phyloP scores from a whole-genome alignment of 2,329 filamentous ascomycete species.

The Hymenoscyphus occultus region DNA sequence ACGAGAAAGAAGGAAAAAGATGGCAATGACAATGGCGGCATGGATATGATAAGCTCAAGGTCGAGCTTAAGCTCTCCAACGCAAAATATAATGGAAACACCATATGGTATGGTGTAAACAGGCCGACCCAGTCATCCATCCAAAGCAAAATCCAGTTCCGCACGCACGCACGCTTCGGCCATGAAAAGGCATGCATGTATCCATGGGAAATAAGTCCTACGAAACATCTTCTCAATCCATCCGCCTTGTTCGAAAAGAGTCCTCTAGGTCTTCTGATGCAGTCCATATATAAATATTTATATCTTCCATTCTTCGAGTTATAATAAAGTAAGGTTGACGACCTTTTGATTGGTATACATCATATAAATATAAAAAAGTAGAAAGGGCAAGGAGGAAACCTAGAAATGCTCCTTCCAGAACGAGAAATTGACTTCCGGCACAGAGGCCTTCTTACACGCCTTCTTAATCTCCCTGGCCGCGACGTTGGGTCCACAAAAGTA shows the following conservation, averaged over 20 bases:
- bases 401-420: slow-evolving; percentile 98
- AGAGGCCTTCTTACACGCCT: slow-evolving; percentile 71
- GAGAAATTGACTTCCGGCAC: slow-evolving; percentile 83
- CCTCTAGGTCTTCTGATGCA: not conserved
- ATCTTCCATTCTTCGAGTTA: not conserved
- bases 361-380: not conserved
- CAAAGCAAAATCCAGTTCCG: no score
- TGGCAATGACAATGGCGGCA: no score
- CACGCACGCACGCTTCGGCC: no score
- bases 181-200: no score
- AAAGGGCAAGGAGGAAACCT: slow-evolving; percentile 26
- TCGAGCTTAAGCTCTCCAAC: no score
- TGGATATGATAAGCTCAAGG: no score
- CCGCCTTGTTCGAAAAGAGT: not conserved
- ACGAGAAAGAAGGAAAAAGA: no score
- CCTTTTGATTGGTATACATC: not conserved
- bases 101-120: no score
- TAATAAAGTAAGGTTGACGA: not conserved
- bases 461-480: slow-evolving; percentile 77
- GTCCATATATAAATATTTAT: not conserved
- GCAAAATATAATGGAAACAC: no score
- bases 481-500: slow-evolving; percentile 75
- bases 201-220: no score
- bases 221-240: no score
- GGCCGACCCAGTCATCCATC: no score